These are phyloP conservation scores for Pythium sukuiense DNA, from an alignment of 352 stramenopile genomes.

Conservation along the genomic window DNA sequence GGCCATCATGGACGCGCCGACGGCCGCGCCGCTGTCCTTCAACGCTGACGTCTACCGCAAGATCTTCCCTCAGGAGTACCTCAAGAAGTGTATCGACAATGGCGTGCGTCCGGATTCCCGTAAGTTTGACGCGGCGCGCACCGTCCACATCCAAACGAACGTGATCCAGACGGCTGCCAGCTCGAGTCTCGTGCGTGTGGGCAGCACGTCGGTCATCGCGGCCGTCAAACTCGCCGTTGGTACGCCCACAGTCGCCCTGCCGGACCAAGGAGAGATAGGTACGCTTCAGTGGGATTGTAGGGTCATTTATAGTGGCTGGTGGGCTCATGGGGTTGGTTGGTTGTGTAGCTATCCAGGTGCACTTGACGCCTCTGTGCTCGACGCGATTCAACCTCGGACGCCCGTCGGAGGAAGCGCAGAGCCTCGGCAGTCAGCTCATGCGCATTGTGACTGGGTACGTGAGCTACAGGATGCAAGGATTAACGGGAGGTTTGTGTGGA, in stretches of 20 bases:
- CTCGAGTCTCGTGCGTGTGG: conserved; percentile 74
- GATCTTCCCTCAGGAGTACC: conserved; percentile 75
- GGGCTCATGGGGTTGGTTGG: conserved; percentile 3
- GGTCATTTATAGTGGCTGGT: background rate
- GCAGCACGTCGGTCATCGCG: conserved; percentile 69
- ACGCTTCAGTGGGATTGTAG: background rate
- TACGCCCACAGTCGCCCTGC: conserved; percentile 60
- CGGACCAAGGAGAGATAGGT: conserved; percentile 79
- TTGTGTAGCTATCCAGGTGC: conserved; percentile 66
- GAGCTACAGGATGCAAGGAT: background rate
- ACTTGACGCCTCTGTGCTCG: conserved; percentile 77
- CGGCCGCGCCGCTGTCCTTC: conserved; percentile 48
- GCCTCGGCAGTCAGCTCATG: conserved; percentile 75
- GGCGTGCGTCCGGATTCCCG: conserved; percentile 64
- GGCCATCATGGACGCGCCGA: conserved; percentile 21
- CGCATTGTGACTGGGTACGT: conserved; percentile 67
- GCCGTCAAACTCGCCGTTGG: conserved; percentile 76
- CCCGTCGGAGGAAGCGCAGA: conserved; percentile 73
- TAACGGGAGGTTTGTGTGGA: background rate
- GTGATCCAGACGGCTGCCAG: conserved; percentile 65
- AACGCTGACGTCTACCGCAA: conserved; percentile 69
- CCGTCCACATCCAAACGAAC: conserved; percentile 65
- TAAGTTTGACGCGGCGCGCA: conserved; percentile 39
- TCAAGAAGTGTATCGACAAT: conserved; percentile 57
- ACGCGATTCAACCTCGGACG: conserved; percentile 69